Percentiles rank a stretch among this genome's conserved stretches.
Conservation (phyloP, 176 grass and related monocot genomes). For the Bromus sterilis region DNA sequence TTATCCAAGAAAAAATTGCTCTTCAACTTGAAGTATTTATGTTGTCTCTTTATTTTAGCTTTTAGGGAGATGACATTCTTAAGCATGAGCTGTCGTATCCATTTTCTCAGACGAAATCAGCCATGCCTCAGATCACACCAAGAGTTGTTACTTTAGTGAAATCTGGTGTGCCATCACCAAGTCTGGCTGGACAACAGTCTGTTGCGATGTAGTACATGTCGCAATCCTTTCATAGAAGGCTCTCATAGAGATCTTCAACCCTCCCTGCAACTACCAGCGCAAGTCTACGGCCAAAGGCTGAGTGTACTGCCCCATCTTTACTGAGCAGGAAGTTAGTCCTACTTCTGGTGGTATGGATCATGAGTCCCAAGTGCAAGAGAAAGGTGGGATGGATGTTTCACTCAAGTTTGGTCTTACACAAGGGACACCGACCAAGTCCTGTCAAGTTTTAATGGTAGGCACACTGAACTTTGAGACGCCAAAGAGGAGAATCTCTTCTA, state of each 20-base stretch:
- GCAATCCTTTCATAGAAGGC: slow-evolving; percentile 45
- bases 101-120: slow-evolving; percentile 34
- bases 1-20: too few species aligned
- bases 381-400: background rate
- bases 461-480: slow-evolving; percentile 51
- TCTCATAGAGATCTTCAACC: slow-evolving; percentile 31
- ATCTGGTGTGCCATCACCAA: background rate
- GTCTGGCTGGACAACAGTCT: slow-evolving; percentile 2
- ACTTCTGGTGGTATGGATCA: background rate
- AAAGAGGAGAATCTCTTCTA: slow-evolving; percentile 31
- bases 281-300: background rate
- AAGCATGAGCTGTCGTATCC: slow-evolving; percentile 62
- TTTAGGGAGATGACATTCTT: slow-evolving; percentile 67
- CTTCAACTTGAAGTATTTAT: background rate
- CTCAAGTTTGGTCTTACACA: slow-evolving; percentile 12
- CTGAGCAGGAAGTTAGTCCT: background rate
- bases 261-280: background rate
- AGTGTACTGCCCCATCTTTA: background rate
- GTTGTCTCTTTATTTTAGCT: background rate
- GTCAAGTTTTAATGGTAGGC: too few species aligned
- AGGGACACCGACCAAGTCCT: slow-evolving; percentile 63
- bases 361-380: background rate
- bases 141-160: background rate
- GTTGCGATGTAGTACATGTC: slow-evolving; percentile 46
- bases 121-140: background rate